Evolutionary conservation across 2,329 filamentous ascomycete genomes (phyloP).

Genomic region (Calonectria montana): DNA sequence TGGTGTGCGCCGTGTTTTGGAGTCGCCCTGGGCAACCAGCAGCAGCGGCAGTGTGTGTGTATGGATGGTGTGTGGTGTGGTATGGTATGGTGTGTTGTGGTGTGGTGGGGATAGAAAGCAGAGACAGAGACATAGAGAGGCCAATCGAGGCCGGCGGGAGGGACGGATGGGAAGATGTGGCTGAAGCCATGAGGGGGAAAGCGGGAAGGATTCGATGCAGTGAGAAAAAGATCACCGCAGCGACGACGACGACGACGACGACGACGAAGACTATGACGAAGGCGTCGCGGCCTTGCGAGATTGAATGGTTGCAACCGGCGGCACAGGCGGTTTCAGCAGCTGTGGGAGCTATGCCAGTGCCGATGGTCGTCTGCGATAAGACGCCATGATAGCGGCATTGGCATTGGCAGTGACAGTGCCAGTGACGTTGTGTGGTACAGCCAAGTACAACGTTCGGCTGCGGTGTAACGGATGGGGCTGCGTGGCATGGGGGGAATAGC

Average conservation of each 20-base stretch:
- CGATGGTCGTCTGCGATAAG: not conserved
- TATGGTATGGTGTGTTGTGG: not conserved
- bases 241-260: not conserved
- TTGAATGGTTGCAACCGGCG: not conserved
- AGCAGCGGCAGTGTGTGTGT: not conserved
- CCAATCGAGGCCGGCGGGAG: not conserved
- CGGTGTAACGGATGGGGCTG: constrained; percentile 1
- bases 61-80: not conserved
- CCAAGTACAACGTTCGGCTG: not conserved
- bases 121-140: not conserved
- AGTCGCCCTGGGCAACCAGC: not conserved
- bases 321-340: not conserved
- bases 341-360: not conserved
- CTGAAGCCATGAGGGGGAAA: not conserved
- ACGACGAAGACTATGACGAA: not conserved
- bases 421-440: not conserved
- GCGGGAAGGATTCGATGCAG: not conserved
- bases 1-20: not conserved
- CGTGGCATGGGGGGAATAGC: not conserved
- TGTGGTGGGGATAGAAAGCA: no score
- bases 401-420: not conserved
- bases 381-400: not conserved
- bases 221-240: not conserved
- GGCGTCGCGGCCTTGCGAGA: not conserved
- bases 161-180: constrained; percentile 1